Base-by-base conservation (phyloP, 345 rosid genomes). In the Euphorbia lathyris region DNA sequence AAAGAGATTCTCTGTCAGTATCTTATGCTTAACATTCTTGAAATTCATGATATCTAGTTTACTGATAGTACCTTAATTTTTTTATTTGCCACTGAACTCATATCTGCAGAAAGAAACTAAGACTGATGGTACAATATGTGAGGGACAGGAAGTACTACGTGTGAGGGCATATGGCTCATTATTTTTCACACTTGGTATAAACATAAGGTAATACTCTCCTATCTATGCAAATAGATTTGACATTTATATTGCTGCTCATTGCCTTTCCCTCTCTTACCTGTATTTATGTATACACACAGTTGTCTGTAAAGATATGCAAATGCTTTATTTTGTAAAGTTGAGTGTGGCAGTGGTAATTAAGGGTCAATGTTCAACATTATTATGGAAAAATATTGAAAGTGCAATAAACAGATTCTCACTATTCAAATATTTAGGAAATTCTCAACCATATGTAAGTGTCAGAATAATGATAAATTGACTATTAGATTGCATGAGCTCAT, bases 111-210 rank as follows among this genome's bases (percentile, higher is more conserved):
- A 79, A 73, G 85, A 79, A 77, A 76, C 57, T 55, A 78, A 77
- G 75, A 65, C 71, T 65, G 83, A 74, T 19, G 72, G 75, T 45
- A 66, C 67, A 83, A 87, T 79, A 55, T 67, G 47, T 64, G 83
- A 77, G 77, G 89, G 88, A 67, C 96, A 89, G 72, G 98, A 89
- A 78, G 86, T 87, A 61, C 78, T 92, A 42, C 68, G 84, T 23
- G 91, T 92, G 63, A 91, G 98, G 69, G 98, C 99, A 20, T 92
- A 92, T 79, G 98, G 97, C 68, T 90, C 91, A 45, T 86, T 91
- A 45, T 96, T 81, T 82, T 88, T 96, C 72, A 81, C 89, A 52
- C 96, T 96, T 53, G 98, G 97, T 71, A 87, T 96, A 65, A 90
- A 92, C 79, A 86, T 90, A 85, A 89, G 99, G 97, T 92, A 57